Conservation (phyloP, 176 grass and related monocot species). For the Raddia distichophylla region DNA sequence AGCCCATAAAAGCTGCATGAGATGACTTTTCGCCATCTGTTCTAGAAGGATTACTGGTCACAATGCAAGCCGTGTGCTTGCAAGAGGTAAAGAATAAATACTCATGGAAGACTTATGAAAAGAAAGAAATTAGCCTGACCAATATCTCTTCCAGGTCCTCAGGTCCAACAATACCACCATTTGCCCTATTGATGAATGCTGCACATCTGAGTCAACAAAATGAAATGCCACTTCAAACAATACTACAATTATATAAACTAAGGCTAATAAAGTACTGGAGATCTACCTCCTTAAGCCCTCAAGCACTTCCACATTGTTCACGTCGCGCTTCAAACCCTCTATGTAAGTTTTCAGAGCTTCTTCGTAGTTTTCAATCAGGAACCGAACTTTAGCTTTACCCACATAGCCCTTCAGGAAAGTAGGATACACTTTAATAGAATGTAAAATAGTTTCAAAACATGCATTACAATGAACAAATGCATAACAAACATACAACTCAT, state of each 20-base stretch:
- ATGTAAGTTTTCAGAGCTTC: constrained; percentile 53
- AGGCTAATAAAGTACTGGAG: constrained; percentile 9
- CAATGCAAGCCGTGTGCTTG: not conserved
- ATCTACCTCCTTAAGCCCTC: constrained; percentile 59
- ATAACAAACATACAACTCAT: constrained; percentile 1
- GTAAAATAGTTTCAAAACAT: not conserved
- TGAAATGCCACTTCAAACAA: constrained; percentile 6
- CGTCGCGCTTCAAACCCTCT: constrained; percentile 65
- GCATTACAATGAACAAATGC: constrained; percentile 10
- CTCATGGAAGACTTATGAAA: not conserved
- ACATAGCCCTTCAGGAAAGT: constrained; percentile 60
- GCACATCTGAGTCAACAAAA: constrained; percentile 45
- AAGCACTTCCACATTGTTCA: constrained; percentile 54
- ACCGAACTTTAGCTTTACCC: constrained; percentile 53
- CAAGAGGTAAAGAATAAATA: not conserved
- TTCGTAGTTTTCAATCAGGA: constrained; percentile 49
- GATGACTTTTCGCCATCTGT: not conserved
- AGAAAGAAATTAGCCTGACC: constrained; percentile 32
- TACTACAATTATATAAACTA: not conserved
- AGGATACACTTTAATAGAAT: constrained; percentile 51
- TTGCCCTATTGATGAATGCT: constrained; percentile 41
- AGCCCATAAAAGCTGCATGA: no score
- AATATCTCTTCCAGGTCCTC: constrained; percentile 38
- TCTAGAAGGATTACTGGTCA: not conserved
- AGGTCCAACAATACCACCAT: constrained; percentile 19